Conservation (phyloP, 2,329 filamentous ascomycete genomes). For the Nemania bipapillata region DNA sequence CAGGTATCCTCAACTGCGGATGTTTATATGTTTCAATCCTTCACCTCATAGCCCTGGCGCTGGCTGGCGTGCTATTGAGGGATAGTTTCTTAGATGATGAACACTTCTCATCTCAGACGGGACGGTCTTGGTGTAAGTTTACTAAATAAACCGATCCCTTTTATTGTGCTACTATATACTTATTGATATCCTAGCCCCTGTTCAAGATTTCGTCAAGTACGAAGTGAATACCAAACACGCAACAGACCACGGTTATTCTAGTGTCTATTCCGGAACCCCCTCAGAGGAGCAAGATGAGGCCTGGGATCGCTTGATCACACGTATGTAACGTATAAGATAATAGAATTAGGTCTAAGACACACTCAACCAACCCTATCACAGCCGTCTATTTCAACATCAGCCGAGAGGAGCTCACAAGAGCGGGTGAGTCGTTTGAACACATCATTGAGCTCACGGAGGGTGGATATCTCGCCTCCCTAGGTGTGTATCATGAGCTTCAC, state of each 20-base stretch:
- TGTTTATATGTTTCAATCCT: constrained; percentile 12
- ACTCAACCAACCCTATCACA: constrained; percentile 7
- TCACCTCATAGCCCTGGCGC: constrained; percentile 6
- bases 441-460: constrained; percentile 27
- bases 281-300: constrained; percentile 32
- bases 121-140: constrained; percentile 23
- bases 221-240: constrained; percentile 19
- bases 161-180: not conserved
- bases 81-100: not conserved
- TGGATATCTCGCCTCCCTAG: constrained; percentile 29
- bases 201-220: constrained; percentile 27
- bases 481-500: constrained; percentile 38
- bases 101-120: not conserved
- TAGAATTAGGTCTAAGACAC: not conserved
- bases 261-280: constrained; percentile 26
- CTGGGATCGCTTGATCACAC: constrained; percentile 32
- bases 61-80: constrained; percentile 1
- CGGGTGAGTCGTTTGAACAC: constrained; percentile 26
- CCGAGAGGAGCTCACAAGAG: constrained; percentile 22
- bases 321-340: constrained; percentile 9
- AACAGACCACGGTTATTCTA: constrained; percentile 17
- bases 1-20: not conserved
- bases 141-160: not conserved
- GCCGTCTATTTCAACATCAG: constrained; percentile 34
- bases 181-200: constrained; percentile 23